Base-by-base conservation (phyloP, 768 basidiomycete species). In the Mycena pura region DNA sequence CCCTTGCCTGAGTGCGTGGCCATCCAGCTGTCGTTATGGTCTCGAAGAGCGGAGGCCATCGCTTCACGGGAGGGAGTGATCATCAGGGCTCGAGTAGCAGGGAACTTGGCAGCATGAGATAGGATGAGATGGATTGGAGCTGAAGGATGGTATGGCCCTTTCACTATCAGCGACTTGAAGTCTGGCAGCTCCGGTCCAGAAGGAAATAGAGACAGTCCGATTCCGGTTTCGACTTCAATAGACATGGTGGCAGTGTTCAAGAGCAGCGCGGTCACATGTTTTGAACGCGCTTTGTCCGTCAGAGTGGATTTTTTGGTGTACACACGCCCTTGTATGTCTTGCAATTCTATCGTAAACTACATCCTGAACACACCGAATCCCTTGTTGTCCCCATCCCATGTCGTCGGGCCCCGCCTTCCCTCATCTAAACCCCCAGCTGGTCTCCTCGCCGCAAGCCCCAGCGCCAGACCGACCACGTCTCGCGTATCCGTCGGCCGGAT, bases 311-410 rank as follows among this genome's bases (percentile, higher is more conserved):
- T n/a, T n/a, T n/a, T n/a, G n/a, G n/a, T n/a, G n/a, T n/a, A n/a
- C n/a, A n/a, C n/a, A n/a, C n/a, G n/a, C n/a, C n/a, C n/a, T n/a
- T n/a, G n/a, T n/a, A n/a, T n/a, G n/a, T n/a, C n/a, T n/a, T n/a
- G n/a, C n/a, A n/a, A n/a, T n/a, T n/a, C n/a, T n/a, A n/a, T n/a
- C n/a, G n/a, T n/a, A n/a, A n/a, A n/a, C 48, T 81, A 96, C 94
- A 96, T 96, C 63, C 94, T 86, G 77, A 94, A 96, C 34, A 93
- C 92, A 6, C 95, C 95, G 76, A 91, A 95, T n/a, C 86, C 90
- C 65, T 80, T 85, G 40, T 75, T 80, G 57, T 82, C 78, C 5
- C 88, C 90, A 66, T 90, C 89, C 91, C 92, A 92, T 5, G 90
- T 88, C 28, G 84, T 83, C 17, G 76, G 68, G 7, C 63, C 57